Base-by-base conservation (phyloP, 306 rosid genomes). In the Chamaecrista fasciculata region DNA sequence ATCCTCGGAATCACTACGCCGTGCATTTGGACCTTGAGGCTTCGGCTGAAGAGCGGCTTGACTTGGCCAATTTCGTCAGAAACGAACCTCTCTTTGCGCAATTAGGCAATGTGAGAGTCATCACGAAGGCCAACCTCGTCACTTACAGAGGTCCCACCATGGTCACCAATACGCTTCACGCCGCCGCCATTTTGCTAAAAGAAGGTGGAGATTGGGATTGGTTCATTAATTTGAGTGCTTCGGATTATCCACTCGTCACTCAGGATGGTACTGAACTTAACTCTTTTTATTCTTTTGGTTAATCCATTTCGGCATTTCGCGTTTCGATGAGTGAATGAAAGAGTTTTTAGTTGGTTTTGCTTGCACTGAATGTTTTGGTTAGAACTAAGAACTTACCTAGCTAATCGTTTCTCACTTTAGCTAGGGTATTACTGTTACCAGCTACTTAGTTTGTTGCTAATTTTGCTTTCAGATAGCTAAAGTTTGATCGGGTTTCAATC, bases 21-120 rank as follows among this genome's bases (percentile, higher is more conserved):
- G 86, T 89, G 72, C 96, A 89, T 52, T 76, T 89, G 72, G 92
- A 89, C 80, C 76, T 89, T 12, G 92, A 89, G 78, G 88, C 96
- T 3, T 76, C 90, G 37, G 75, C 74, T 0, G 77, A 50, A 49
- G 96, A 89, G 79, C 74, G 96, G 62, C 34, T 89, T 65, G 83
- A 83, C 53, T 49, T 86, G 82, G 84, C 78, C 2, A 69, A 69
- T 40, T 89, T 82, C 73, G 83, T 89, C 21, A 72, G 65, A 43
- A 79, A 71, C 12, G 87, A 89, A 46, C 73, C 87, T n/a, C 24
- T 86, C 48, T 86, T 89, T 70, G 43, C 7, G 4, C 73, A 71
- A 8, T 20, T 86, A 47, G 82, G 90, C 3, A 86, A 86, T 73
- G 96, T 89, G 21, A 81, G 84, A 65, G 80, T 75, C 72, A 42